Base-by-base conservation (phyloP, 805 yeast species). In the Lipomyces spencermartinsiae region DNA sequence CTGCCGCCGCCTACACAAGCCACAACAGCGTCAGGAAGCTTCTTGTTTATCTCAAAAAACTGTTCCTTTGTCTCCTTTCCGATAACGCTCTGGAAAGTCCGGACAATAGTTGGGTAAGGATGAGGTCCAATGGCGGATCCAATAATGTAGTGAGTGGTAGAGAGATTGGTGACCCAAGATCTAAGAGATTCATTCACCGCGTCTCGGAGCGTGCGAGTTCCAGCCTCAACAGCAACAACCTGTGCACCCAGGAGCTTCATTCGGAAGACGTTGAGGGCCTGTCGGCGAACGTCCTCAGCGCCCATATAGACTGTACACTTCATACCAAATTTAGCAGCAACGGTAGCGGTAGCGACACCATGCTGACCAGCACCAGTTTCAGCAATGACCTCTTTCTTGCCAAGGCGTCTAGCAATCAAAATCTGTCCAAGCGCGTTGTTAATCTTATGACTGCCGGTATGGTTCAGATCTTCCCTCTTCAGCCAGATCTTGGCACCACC, bases 1-100 rank as follows among this genome's bases (percentile, higher is more conserved):
- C 97, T 92, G 65, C 99, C 99, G 76, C 99, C 99, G 76, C 99
- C 99, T 61, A 95, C 99, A 84, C 99, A 95, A 1, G 99, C 99
- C 70, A 95, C 97, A 55, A 95, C 87, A 22, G 93, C 92, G 76
- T 95, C 91, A 59, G 99, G 99, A 72, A 95, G 84, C 75, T 87
- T 89, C 54, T 97, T 97, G 79, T 91, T 92, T 74, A 89, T 81
- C 73, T 85, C 87, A 73, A 86, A 87, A 82, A 93, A 93, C 81
- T 95, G 97, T 79, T 91, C 89, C 80, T 91, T 93, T 58, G 97
- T 91, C 83, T 95, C 99, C 62, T 87, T 84, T 74, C 99, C 99
- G 80, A 95, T 95, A 43, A 95, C 96, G 78, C 93, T 87, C 84
- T 95, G 99, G 92, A 95, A 93, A 19, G 99, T 94, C 82, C 98